phyloP scores from a whole-genome alignment of 2,329 filamentous ascomycete genomes.

The Alternaria gansuensis region DNA sequence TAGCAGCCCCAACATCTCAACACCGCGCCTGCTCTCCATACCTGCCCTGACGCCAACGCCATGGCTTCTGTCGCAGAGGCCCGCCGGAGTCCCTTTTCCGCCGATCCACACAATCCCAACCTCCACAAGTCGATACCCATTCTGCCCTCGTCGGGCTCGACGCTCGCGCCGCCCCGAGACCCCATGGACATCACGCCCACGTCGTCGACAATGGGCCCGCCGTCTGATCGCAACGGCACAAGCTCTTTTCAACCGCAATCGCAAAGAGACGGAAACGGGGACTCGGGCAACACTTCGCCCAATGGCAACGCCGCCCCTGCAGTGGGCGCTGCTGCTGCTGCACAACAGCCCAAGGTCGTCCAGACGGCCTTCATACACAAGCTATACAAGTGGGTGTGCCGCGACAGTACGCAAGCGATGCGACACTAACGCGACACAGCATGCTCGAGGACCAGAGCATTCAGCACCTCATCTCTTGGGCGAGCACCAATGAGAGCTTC shows the following conservation, averaged over 20 bases:
- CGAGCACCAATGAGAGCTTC: slow-evolving; percentile 91
- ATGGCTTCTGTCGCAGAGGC: slow-evolving; percentile 59
- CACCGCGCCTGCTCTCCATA: slow-evolving; percentile 22
- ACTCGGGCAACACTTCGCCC: slow-evolving; percentile 43
- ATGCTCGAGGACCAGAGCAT: slow-evolving; percentile 97
- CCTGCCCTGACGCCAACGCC: slow-evolving; percentile 20
- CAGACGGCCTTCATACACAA: slow-evolving; percentile 99
- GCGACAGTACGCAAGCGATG: slow-evolving; percentile 13
- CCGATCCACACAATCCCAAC: slow-evolving; percentile 52
- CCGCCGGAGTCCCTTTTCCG: slow-evolving; percentile 58
- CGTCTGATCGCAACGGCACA: slow-evolving; percentile 56
- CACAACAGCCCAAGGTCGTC: slow-evolving; percentile 95
- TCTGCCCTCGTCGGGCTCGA: slow-evolving; percentile 58
- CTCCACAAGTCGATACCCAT: slow-evolving; percentile 63
- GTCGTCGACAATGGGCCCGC: slow-evolving; percentile 59
- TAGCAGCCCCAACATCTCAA: slow-evolving; percentile 29
- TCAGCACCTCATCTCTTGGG: slow-evolving; percentile 97
- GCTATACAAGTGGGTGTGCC: slow-evolving; percentile 82
- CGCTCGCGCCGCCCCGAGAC: slow-evolving; percentile 58
- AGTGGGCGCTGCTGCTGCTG: slow-evolving; percentile 71
- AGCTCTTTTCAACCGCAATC: slow-evolving; percentile 16
- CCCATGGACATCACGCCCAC: slow-evolving; percentile 63
- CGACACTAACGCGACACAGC: slow-evolving; percentile 62
- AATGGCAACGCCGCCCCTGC: slow-evolving; percentile 56
- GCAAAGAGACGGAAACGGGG: slow-evolving; percentile 39